Percentiles rank a stretch among this genome's conserved stretches.
Evolutionary conservation across 139 green algal genomes (phyloP).

Genomic region (Chlorella sp.): DNA sequence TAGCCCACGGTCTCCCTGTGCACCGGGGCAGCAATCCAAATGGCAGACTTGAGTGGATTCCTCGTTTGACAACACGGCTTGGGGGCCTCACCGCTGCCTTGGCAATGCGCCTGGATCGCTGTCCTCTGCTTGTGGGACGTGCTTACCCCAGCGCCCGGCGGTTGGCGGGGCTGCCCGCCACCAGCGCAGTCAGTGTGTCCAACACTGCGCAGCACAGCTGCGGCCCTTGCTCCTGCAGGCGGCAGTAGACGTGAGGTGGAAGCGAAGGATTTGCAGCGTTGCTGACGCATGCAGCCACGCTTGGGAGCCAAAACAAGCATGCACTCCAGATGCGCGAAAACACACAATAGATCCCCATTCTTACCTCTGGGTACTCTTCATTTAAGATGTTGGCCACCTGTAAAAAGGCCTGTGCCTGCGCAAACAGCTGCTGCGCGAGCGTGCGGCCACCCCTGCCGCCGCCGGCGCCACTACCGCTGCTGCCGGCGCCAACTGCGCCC

Average conservation of each 20-base stretch:
- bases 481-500: not conserved
- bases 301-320: too few species aligned
- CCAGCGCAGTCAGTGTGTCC: conserved; percentile 35
- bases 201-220: conserved; percentile 39
- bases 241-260: not conserved
- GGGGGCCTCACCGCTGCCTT: too few species aligned
- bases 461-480: not conserved
- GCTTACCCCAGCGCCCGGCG: conserved; percentile 12
- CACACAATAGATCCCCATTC: not conserved
- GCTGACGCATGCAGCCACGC: not conserved
- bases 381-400: conserved; percentile 50
- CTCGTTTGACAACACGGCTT: not conserved
- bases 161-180: conserved; percentile 41
- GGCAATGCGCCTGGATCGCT: too few species aligned
- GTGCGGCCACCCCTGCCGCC: not conserved
- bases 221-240: not conserved
- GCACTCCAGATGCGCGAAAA: too few species aligned
- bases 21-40: not conserved
- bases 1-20: conserved; percentile 38
- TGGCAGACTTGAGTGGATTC: not conserved
- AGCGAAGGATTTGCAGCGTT: not conserved
- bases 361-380: conserved; percentile 37
- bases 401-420: conserved; percentile 3
- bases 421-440: conserved; percentile 12
- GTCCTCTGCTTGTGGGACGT: too few species aligned